Conservation (phyloP, 2,329 filamentous ascomycete genomes). For the Blastomyces percursus region DNA sequence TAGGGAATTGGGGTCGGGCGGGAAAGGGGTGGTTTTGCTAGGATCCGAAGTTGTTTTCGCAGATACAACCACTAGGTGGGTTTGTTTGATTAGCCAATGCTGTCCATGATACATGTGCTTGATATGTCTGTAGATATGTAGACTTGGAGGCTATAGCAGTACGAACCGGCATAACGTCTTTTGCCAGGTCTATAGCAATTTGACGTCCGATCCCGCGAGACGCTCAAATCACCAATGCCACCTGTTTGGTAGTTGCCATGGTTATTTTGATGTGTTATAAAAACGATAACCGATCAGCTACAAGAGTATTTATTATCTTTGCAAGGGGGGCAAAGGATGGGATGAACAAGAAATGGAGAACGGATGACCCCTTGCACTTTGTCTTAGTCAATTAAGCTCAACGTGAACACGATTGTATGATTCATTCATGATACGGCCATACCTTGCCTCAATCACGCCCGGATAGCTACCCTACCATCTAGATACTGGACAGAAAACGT, state of each 20-base stretch:
- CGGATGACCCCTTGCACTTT: neutral
- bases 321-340: neutral
- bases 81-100: neutral
- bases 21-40: slow-evolving; percentile 47
- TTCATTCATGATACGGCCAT: neutral
- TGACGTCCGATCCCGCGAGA: slow-evolving; percentile 73
- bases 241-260: slow-evolving; percentile 24
- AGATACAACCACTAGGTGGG: slow-evolving; percentile 56
- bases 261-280: neutral
- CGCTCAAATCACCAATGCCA: slow-evolving; percentile 63
- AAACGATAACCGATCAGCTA: neutral
- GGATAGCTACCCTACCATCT: no score
- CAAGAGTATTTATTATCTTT: neutral
- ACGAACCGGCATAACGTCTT: slow-evolving; percentile 55
- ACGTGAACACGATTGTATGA: neutral
- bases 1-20: slow-evolving; percentile 64
- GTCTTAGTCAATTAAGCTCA: no score
- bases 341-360: neutral
- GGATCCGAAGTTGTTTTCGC: slow-evolving; percentile 64
- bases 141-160: neutral
- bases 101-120: neutral
- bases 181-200: slow-evolving; percentile 65
- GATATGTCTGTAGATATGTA: neutral
- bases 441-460: neutral
- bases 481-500: neutral